phyloP scores from a whole-genome alignment of 257 asterid genomes.

The Osmanthus fragrans region DNA sequence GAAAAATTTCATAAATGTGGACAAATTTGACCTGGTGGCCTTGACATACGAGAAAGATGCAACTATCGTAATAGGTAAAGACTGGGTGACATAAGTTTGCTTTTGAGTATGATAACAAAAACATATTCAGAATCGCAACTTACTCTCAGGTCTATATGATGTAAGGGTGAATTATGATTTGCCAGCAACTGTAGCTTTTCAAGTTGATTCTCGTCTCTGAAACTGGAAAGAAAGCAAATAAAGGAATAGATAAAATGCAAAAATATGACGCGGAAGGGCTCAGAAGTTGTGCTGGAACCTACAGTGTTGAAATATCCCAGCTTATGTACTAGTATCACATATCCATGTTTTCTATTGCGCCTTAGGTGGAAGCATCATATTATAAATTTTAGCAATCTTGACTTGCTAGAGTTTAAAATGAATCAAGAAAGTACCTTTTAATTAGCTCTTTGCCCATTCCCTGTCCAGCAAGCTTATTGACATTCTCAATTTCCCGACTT shows the following conservation, averaged over 20 bases:
- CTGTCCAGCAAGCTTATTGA: conserved; percentile 56
- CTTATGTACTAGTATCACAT: not conserved
- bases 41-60: not conserved
- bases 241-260: not conserved
- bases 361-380: conserved; percentile 15
- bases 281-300: not conserved
- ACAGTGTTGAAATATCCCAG: not conserved
- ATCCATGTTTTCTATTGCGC: not conserved
- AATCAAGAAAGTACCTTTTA: conserved; percentile 56
- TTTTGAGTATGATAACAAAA: not conserved
- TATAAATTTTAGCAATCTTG: not conserved
- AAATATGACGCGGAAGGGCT: not conserved
- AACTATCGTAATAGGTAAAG: not conserved
- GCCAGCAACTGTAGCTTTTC: conserved; percentile 71
- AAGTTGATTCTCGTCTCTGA: conserved; percentile 67
- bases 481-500: conserved; percentile 30
- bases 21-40: not conserved
- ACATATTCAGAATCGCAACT: conserved; percentile 29
- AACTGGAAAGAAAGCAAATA: conserved; percentile 26
- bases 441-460: conserved; percentile 47
- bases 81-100: not conserved
- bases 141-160: conserved; percentile 70
- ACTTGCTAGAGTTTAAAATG: not conserved
- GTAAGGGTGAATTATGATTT: conserved; percentile 73
- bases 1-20: not conserved